Conservation (phyloP, 352 stramenopile genomes). For the Phytopythium delawarense region DNA sequence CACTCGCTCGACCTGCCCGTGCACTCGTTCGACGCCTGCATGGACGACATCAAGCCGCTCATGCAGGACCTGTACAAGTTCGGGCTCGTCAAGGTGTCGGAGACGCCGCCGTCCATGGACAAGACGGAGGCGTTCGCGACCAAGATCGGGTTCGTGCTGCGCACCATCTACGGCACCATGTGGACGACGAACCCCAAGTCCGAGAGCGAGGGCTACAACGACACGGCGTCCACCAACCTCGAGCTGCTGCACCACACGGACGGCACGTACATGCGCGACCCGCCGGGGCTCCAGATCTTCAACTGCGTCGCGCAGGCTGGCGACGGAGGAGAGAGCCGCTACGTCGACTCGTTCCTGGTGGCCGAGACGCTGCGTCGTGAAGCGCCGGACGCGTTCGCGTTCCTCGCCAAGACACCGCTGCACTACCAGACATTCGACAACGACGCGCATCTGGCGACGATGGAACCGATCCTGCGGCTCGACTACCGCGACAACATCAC, state of each 20-base stretch:
- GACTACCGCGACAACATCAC: slow-evolving; percentile 71
- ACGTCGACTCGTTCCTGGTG: slow-evolving; percentile 79
- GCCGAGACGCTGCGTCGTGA: slow-evolving; percentile 56
- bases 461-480: slow-evolving; percentile 77
- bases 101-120: slow-evolving; percentile 69
- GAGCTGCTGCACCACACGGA: slow-evolving; percentile 86
- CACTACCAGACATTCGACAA: slow-evolving; percentile 80
- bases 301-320: slow-evolving; percentile 81
- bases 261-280: slow-evolving; percentile 84
- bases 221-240: slow-evolving; percentile 85
- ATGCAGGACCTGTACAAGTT: slow-evolving; percentile 74
- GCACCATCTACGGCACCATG: slow-evolving; percentile 89
- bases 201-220: slow-evolving; percentile 74
- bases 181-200: slow-evolving; percentile 82
- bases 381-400: slow-evolving; percentile 57
- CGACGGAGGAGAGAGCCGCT: slow-evolving; percentile 68
- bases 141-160: slow-evolving; percentile 79
- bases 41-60: slow-evolving; percentile 54
- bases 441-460: slow-evolving; percentile 67
- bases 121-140: slow-evolving; percentile 76
- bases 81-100: slow-evolving; percentile 59
- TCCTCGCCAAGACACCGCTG: slow-evolving; percentile 64
- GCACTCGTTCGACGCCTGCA: slow-evolving; percentile 36
- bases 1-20: slow-evolving; percentile 38
- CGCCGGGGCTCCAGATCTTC: slow-evolving; percentile 87